phyloP scores from a whole-genome alignment of 2,329 filamentous ascomycete species.

The Pseudopyricularia javanii region DNA sequence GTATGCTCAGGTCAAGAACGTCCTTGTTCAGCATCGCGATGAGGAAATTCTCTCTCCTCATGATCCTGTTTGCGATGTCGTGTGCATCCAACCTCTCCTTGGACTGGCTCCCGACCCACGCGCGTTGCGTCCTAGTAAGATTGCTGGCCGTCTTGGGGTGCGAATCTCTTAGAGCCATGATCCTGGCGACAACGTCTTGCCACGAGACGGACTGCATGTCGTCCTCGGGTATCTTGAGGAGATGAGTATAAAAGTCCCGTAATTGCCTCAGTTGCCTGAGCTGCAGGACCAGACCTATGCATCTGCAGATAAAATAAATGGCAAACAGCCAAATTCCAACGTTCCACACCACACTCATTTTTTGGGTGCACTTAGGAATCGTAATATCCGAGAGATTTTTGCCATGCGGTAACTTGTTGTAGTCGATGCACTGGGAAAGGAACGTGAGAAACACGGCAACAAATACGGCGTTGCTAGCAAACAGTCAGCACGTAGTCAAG shows the following conservation, averaged over 20 bases:
- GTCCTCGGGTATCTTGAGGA: slow-evolving; percentile 67
- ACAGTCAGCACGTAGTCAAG: background rate
- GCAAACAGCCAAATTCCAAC: slow-evolving; percentile 72
- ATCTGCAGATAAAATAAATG: slow-evolving; percentile 75
- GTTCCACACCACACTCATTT: slow-evolving; percentile 67
- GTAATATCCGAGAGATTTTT: slow-evolving; percentile 38
- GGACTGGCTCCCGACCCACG: slow-evolving; percentile 67
- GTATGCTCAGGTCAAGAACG: slow-evolving; percentile 73
- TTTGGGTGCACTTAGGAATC: slow-evolving; percentile 61
- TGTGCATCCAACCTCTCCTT: slow-evolving; percentile 93
- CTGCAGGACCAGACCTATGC: slow-evolving; percentile 62
- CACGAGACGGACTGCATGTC: slow-evolving; percentile 93
- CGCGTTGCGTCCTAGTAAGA: slow-evolving; percentile 36
- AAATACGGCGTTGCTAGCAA: slow-evolving; percentile 60
- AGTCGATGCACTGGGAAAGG: slow-evolving; percentile 76
- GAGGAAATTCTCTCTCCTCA: slow-evolving; percentile 94
- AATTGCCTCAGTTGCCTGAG: slow-evolving; percentile 62
- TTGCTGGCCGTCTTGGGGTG: slow-evolving; percentile 67
- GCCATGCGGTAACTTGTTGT: slow-evolving; percentile 58
- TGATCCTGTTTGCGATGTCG: slow-evolving; percentile 91
- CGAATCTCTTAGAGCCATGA: slow-evolving; percentile 73
- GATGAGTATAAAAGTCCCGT: slow-evolving; percentile 73
- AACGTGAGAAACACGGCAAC: slow-evolving; percentile 75
- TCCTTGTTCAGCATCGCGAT: slow-evolving; percentile 98
- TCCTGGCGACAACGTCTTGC: slow-evolving; percentile 76